phyloP scores from a whole-genome alignment of 2,329 filamentous ascomycete genomes.

The Uncinocarpus reesii region DNA sequence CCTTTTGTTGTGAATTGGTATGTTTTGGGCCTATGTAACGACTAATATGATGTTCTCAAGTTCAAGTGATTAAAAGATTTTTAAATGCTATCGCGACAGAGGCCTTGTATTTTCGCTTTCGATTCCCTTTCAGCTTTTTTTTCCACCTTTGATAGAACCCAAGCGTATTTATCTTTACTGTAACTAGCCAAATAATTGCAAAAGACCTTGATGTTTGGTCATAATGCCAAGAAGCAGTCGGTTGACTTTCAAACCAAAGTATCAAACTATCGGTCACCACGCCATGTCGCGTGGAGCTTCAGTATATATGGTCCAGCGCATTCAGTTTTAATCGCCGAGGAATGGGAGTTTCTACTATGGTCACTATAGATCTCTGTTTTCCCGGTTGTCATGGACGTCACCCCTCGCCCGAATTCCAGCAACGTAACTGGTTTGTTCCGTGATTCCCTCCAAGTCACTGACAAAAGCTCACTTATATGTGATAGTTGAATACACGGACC shows the following conservation, averaged over 20 bases:
- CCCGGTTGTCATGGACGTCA: conserved; percentile 32
- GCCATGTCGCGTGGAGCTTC: no score
- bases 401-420: conserved; percentile 49
- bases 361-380: not conserved
- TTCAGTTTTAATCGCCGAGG: not conserved
- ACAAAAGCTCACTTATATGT: conserved; percentile 5
- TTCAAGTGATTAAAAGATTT: not conserved
- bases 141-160: no score
- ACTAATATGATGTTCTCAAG: not conserved
- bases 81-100: not conserved
- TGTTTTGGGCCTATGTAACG: not conserved
- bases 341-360: conserved; percentile 9
- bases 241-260: no score
- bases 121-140: no score
- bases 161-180: no score
- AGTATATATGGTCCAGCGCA: no score
- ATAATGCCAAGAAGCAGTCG: not conserved
- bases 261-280: no score
- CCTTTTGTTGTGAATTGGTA: not conserved
- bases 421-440: conserved; percentile 58
- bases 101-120: not conserved
- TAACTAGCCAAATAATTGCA: no score
- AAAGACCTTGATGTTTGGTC: no score
- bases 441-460: not conserved
- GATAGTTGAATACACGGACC: conserved; percentile 90